Base-by-base conservation (phyloP, 164 flowering plant genomes). In the Nymphaea colorata region DNA sequence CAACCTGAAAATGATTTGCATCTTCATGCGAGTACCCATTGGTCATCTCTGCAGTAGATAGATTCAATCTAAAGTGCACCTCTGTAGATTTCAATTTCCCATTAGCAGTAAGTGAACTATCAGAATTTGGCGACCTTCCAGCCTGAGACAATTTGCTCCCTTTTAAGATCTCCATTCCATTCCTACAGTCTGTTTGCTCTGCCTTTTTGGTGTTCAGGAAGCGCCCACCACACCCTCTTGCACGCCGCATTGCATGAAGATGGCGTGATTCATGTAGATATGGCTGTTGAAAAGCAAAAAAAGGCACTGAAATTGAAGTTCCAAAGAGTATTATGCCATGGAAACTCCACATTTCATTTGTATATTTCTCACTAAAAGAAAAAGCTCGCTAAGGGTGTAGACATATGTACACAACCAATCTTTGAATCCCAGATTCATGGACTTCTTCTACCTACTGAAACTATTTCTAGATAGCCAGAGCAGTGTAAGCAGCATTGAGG, bases 181-280 rank as follows among this genome's bases (percentile, higher is more conserved):
- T 73, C 51, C 53, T 64, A 69, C 67, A 77, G 42, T 77, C 77
- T 68, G 59, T 76, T 41, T 45, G 68, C 36, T 67, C 68, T 36
- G 41, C 11, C 0, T 43, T 78, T 73, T 86, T 91, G 61, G 84
- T 86, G 77, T 86, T 88, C 76, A 91, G 69, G 78, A 91, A 91
- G 57, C 97, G 90, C 18, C 97, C 97, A 4, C 97, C 97, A 41
- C 81, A 79, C 65, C 98, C 98, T 72, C 98, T 80, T 70, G 91
- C 87, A 59, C 98, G 84, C 17, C 94, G 86, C 91, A 85, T 71
- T 59, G 98, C 98, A 76, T 92, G 98, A 67, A 81, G 96, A 76
- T 92, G 96, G 60, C 98, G 94, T 16, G 98, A 92, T 59, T 84
- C 83, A 66, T 89, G 96, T 84, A 89, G 78, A 73, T 84, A 92